A percentile compares a stretch with the other conserved stretches of the same genome.
These are phyloP conservation scores for Mrakiaceae sp. DNA, from an alignment of 1,284 basidiomycete genomes.

Conservation along the genomic window DNA sequence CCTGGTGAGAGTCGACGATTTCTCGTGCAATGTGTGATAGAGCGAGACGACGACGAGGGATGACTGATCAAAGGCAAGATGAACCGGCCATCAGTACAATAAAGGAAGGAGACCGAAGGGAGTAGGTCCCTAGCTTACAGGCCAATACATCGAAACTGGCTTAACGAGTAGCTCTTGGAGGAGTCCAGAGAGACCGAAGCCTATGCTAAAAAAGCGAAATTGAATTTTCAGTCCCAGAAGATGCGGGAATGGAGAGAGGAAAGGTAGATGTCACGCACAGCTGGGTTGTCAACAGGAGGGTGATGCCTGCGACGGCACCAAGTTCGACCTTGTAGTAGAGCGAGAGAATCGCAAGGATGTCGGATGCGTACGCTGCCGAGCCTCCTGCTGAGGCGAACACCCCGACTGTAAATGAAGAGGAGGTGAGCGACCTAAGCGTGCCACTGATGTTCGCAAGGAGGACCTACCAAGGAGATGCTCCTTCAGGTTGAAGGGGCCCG, in stretches of 20 bases:
- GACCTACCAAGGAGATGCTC: conserved; percentile 18
- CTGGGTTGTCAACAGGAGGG: conserved; percentile 44
- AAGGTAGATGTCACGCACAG: conserved; percentile 27
- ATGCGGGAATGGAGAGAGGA: background rate
- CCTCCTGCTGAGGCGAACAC: conserved; percentile 40
- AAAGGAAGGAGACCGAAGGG: background rate
- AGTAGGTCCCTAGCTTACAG: conserved; percentile 11
- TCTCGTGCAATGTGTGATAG: conserved; percentile 42
- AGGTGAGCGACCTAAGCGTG: conserved; percentile 21
- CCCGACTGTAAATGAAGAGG: conserved; percentile 23
- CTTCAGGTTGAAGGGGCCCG: conserved; percentile 41
- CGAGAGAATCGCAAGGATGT: conserved; percentile 38
- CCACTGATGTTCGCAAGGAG: background rate
- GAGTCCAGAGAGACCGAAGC: conserved; percentile 25
- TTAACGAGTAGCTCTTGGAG: conserved; percentile 34
- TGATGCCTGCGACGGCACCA: conserved; percentile 35
- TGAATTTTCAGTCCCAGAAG: background rate
- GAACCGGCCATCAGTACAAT: no score
- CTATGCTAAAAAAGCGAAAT: background rate
- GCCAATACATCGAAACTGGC: conserved; percentile 10
- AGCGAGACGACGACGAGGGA: conserved; percentile 38
- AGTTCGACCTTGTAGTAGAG: conserved; percentile 37
- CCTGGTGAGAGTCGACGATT: conserved; percentile 26
- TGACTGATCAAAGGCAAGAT: no score
- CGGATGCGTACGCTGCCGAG: conserved; percentile 35